Evolutionary conservation across 2,329 filamentous ascomycete species (phyloP).

Genomic region (Bretziella fagacearum): DNA sequence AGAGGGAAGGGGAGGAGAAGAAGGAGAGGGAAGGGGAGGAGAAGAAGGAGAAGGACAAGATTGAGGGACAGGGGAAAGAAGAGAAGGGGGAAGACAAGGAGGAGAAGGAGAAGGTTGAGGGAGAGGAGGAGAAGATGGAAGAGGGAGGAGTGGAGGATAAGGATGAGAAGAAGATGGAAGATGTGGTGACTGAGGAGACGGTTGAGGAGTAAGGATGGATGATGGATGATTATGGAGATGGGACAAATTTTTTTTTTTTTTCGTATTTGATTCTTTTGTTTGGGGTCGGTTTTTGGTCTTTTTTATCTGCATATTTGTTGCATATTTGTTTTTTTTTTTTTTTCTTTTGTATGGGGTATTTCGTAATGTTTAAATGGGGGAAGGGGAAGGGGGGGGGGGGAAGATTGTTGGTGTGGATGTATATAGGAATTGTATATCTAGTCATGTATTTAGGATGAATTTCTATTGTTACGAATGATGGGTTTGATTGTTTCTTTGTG

Average conservation of each 20-base stretch:
- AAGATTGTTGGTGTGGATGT: background rate
- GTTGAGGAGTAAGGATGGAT: background rate
- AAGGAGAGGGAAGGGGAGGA: constrained; percentile 2
- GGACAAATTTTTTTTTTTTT: constrained; percentile 1
- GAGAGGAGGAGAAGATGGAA: background rate
- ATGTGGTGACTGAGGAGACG: background rate
- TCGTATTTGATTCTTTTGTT: background rate
- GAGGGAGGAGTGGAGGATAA: too few species aligned
- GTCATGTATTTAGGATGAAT: constrained; percentile 7
- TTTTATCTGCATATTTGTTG: constrained; percentile 4
- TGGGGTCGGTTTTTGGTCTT: background rate
- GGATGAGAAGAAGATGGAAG: constrained; percentile 1
- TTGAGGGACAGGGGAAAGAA: background rate
- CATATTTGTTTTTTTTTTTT: constrained; percentile 4
- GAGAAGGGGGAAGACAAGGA: background rate
- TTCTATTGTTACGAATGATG: constrained; percentile 3
- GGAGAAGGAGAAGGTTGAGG: background rate
- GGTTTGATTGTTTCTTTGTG: background rate
- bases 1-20: background rate
- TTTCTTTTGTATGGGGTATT: constrained; percentile 8
- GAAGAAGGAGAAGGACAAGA: background rate
- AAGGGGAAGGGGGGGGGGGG: background rate
- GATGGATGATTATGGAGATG: background rate
- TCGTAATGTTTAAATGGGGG: constrained; percentile 2
- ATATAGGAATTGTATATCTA: constrained; percentile 4